Evolutionary conservation across 2,329 filamentous ascomycete species (phyloP), one percentile per base, ranked within the genome.

Genomic region (Fusarium miscanthi): DNA sequence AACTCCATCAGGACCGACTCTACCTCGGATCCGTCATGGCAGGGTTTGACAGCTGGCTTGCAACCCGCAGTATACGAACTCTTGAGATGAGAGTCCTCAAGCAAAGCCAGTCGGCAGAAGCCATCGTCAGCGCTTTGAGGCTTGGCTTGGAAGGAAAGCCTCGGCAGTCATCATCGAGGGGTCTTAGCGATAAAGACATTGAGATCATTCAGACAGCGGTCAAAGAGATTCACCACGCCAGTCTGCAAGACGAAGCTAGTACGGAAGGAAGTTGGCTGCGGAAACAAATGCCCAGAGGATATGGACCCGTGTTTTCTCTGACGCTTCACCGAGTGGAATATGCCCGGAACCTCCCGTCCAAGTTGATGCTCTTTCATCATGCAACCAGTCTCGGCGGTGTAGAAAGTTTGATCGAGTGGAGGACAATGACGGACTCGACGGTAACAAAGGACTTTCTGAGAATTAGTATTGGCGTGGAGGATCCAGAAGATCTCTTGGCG

Each of bases 321-420:
- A 86, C 86, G 62, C 87, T 93, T 83, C 88, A 88, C 76, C 84
- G 87, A 6, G 85, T 88, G 68, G 83, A 85, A 2, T 79, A 88
- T 56, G 95, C 95, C 8, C 88, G 87, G 71, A 81, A 84, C 31
- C 82, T 99, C 72, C 96, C 96, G 7, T 93, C 91, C 78, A 92
- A 93, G 81, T 82, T 98, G 80, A 80, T 85, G 3, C 87, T 97
- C 42, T 98, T 98, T 84, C 93, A 97, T 76, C 96, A 98, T 82
- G 95, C 96, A 8, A 99, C 95, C 4, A 97, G 93, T 80, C 83
- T 98, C 30, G 95, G 95, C 5, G 95, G 96, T 4, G 94, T 98
- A 9, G 96, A 98, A 87, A 96, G 94, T 77, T 82, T 98, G 84
- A 94, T 99, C 75, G 96, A 99, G 87, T 98, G 96, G 95, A 87